Base-by-base conservation (phyloP, 495 filamentous ascomycete genomes). In the Hypomontagnella submonticulosa region DNA sequence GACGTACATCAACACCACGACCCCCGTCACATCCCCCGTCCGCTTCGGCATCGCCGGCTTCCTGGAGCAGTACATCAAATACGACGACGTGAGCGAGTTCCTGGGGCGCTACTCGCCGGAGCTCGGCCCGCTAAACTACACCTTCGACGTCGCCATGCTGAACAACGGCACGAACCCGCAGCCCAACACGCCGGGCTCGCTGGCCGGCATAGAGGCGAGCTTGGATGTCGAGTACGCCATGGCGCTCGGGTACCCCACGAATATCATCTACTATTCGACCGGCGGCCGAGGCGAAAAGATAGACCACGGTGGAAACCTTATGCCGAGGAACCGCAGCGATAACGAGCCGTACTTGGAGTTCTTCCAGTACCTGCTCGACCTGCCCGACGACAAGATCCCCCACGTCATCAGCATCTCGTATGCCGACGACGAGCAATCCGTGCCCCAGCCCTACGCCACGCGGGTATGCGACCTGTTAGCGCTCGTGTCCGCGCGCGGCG, bases 311-410 rank as follows among this genome's bases (percentile, higher is more conserved):
- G 84, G 83, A 19, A 67, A 81, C 8, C 73, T 81, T 4, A 50
- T 77, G n/a, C 53, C 71, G 1, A 48, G 52, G 4, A 73, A 64
- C 8, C 73, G 76, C 5, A 84, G 87, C 64, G 74, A 84, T 38
- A 93, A 93, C 66, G 91, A 96, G 79, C 92, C 92, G 0, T 96
- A 92, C 70, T 81, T 97, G 3, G 89, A 94, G 32, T 91, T 91
- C 67, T 82, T 93, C n/a, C 82, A 86, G 34, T 89, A 88, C 66
- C 75, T 97, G 4, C 75, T 91, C 0, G 67, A 74, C 10, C 82
- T 87, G 5, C 76, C 83, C 0, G 87, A 92, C 56, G 72, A 77
- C 0, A 80, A 89, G 27, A 79, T 96, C 2, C 92, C 92, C 0
- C 86, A 89, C 0, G 87, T 91, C 4, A 77, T 96, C 8, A 85